Evolutionary conservation across 176 grass and related monocot species (phyloP), one percentile per base, ranked within the genome.

Genomic region (Aegilops speltoides): DNA sequence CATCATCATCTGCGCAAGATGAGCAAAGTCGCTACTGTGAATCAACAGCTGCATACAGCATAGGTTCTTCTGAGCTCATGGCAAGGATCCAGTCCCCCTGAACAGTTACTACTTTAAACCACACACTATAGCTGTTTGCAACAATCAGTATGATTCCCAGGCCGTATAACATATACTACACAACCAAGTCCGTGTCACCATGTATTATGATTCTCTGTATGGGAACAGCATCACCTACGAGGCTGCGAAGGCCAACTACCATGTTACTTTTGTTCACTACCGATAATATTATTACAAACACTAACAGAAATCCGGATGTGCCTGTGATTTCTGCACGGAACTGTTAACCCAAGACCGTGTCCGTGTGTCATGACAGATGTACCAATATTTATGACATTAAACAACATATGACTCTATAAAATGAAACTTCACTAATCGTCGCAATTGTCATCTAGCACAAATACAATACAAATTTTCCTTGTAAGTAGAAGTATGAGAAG

Each of bases 1-100:
- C 85, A 88, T 95, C 93, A 93, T 98, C 87, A 93, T 92, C 95
- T 93, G 86, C 20, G 33, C 5, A 28, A 22, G 19, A 9, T 3
- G 1, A 37, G 12, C 28, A 52, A 40, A 43, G 28, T 81, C 29
- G 16, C 22, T 2, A 34, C 32, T 64, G 19, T 61, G 14, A 10
- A 7, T 14, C 2, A 24, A 71, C 8, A 64, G 61, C 46, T 15
- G 63, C 41, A 68, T 85, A 48, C 3, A 50, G 68, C 38, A 84
- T 48, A 20, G 8, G 25, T 32, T 83, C 81, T 41, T 72, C 22
- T 68, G 26, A 24, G 64, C 20, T 69, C 63, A 26, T 43, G 43
- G 5, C 10, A 66, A 22, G 63, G 63, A 67, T 52, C 15, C 32
- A 32, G 37, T 31, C 52, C 11, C 6, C 31, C 34, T 43, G 68